phyloP scores from a whole-genome alignment of 306 rosid species.

The Cicer bijugum region DNA sequence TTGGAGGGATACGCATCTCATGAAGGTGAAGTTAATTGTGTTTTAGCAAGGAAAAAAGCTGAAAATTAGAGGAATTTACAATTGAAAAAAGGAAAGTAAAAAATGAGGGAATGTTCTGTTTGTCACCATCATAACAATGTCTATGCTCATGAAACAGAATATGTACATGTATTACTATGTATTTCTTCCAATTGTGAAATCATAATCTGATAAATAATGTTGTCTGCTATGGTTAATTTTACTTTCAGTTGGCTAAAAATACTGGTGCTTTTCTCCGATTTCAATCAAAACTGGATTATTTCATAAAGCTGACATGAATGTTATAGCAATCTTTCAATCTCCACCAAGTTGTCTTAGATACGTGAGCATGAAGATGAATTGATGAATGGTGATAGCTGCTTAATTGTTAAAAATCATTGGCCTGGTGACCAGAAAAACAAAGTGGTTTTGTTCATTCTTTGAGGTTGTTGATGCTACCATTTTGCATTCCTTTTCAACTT shows the following conservation, averaged over 20 bases:
- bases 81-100: background rate
- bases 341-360: slow-evolving; percentile 28
- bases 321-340: slow-evolving; percentile 34
- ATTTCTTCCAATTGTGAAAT: slow-evolving; percentile 18
- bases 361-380: slow-evolving; percentile 41
- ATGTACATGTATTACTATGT: background rate
- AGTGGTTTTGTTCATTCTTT: slow-evolving; percentile 31
- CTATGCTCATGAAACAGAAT: too few relatives aligned
- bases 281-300: slow-evolving; percentile 22
- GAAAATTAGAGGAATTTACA: background rate
- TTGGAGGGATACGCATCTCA: background rate
- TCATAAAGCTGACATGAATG: slow-evolving; percentile 34
- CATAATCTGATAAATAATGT: slow-evolving; percentile 17
- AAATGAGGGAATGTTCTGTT: background rate
- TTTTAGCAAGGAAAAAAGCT: background rate
- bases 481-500: slow-evolving; percentile 22
- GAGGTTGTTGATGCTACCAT: slow-evolving; percentile 19
- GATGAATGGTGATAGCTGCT: slow-evolving; percentile 30
- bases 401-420: slow-evolving; percentile 33
- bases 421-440: slow-evolving; percentile 23
- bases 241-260: slow-evolving; percentile 8
- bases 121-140: background rate
- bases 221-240: slow-evolving; percentile 20
- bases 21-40: slow-evolving; percentile 6
- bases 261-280: slow-evolving; percentile 27